A percentile compares a stretch with the other conserved stretches of the same genome.
Conservation (phyloP, 2,329 filamentous ascomycete species). For the Pseudogymnoascus sp. region DNA sequence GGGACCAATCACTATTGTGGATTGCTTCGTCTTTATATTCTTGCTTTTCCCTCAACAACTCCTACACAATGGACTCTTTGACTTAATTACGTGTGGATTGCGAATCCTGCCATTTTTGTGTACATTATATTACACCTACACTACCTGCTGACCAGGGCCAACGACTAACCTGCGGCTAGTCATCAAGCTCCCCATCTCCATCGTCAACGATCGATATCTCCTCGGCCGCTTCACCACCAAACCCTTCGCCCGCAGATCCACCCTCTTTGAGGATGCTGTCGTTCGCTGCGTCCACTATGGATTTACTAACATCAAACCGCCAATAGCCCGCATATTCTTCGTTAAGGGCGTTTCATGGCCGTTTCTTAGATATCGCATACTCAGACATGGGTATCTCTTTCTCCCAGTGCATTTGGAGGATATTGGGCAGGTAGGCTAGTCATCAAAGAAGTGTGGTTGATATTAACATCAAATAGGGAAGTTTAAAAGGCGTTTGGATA, state of each 20-base stretch:
- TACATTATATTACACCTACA: conserved; percentile 30
- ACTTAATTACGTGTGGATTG: conserved; percentile 48
- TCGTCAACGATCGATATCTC: conserved; percentile 50
- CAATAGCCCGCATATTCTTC: conserved; percentile 68
- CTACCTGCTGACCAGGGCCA: background rate
- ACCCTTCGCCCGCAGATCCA: conserved; percentile 60
- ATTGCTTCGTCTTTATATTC: conserved; percentile 64
- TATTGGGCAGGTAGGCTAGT: conserved; percentile 39
- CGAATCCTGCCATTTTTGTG: conserved; percentile 61
- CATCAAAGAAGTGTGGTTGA: conserved; percentile 10
- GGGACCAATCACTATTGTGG: conserved; percentile 63
- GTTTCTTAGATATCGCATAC: conserved; percentile 66
- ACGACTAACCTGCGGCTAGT: conserved; percentile 32
- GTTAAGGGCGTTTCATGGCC: conserved; percentile 63
- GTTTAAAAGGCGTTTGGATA: conserved; percentile 62
- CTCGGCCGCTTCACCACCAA: conserved; percentile 37
- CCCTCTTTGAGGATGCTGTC: conserved; percentile 68
- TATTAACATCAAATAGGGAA: conserved; percentile 28
- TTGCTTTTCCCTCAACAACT: conserved; percentile 66
- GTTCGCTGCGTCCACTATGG: conserved; percentile 71
- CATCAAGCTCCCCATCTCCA: conserved; percentile 47
- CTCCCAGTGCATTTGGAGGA: conserved; percentile 58
- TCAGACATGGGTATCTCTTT: conserved; percentile 58
- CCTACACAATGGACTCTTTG: conserved; percentile 54
- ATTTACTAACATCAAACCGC: conserved; percentile 61